Percentiles rank a stretch among this genome's conserved stretches.
Conservation (phyloP, 352 stramenopile species). For the Pythium folliculosum region DNA sequence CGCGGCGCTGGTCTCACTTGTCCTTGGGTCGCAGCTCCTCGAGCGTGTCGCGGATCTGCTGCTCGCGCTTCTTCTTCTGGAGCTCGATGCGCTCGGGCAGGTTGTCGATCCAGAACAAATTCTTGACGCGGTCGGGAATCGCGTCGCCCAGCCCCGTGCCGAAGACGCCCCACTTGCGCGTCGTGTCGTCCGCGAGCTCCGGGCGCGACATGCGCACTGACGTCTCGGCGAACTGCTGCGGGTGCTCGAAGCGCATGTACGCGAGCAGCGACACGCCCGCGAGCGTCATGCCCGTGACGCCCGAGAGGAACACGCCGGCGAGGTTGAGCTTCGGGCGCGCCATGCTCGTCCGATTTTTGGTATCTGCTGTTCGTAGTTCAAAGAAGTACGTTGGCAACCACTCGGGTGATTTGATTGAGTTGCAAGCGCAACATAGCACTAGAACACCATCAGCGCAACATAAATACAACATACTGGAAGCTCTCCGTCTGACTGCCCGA, state of each 20-base stretch:
- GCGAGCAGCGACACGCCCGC: conserved; percentile 79
- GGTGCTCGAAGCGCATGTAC: conserved; percentile 84
- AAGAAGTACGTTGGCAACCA: no score
- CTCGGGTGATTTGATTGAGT: no score
- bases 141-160: conserved; percentile 76
- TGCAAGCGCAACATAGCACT: no score
- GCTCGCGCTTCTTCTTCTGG: conserved; percentile 67
- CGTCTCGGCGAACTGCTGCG: conserved; percentile 82
- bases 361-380: background rate
- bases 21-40: conserved; percentile 79
- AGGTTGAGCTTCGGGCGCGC: conserved; percentile 42
- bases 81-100: conserved; percentile 67
- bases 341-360: conserved; percentile 1
- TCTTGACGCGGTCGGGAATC: conserved; percentile 65
- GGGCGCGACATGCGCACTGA: conserved; percentile 77
- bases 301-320: conserved; percentile 63
- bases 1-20: conserved; percentile 31
- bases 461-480: no score
- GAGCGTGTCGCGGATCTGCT: conserved; percentile 74
- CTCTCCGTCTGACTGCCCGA: no score
- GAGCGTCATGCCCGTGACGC: conserved; percentile 78
- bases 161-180: conserved; percentile 82
- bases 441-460: no score
- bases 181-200: conserved; percentile 69
- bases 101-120: conserved; percentile 65